These are phyloP conservation scores for Cyberlindnera misumaiensis DNA, from an alignment of 805 yeast species.

Conservation along the genomic window DNA sequence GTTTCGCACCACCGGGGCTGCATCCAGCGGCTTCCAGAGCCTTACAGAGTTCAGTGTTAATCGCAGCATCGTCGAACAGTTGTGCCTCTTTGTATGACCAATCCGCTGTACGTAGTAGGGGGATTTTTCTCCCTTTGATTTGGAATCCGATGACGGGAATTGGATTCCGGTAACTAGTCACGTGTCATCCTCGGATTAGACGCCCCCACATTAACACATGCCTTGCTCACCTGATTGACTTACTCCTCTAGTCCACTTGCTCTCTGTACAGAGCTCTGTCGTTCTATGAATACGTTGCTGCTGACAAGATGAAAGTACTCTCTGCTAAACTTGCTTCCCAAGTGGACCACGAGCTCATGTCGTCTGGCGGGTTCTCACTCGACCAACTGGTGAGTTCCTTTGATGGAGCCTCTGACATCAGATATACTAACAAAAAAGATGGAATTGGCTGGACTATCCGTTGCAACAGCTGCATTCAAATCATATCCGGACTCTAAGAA, in stretches of 20 bases:
- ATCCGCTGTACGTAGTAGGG: no score
- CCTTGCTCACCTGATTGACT: no score
- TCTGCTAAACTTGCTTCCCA: conserved; percentile 57
- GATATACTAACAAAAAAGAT: conserved; percentile 32
- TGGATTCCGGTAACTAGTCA: background rate
- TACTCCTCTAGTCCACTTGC: no score
- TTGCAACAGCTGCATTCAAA: conserved; percentile 76
- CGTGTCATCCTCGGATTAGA: no score
- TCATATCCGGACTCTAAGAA: conserved; percentile 47
- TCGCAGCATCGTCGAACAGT: background rate
- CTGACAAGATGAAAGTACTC: conserved; percentile 26
- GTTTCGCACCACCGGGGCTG: background rate
- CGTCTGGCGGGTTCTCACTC: conserved; percentile 70
- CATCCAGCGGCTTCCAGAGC: background rate
- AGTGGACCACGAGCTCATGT: conserved; percentile 83
- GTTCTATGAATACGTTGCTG: background rate
- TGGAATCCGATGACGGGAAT: background rate
- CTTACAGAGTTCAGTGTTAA: background rate
- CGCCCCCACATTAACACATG: no score
- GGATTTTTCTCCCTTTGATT: no score
- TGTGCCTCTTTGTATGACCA: background rate
- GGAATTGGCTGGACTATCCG: conserved; percentile 95
- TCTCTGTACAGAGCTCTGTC: background rate
- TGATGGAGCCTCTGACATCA: no score
- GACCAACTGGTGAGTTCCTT: conserved; percentile 52